Evolutionary conservation across 495 filamentous ascomycete species (phyloP).

Genomic region (Talaromyces thailandensis): DNA sequence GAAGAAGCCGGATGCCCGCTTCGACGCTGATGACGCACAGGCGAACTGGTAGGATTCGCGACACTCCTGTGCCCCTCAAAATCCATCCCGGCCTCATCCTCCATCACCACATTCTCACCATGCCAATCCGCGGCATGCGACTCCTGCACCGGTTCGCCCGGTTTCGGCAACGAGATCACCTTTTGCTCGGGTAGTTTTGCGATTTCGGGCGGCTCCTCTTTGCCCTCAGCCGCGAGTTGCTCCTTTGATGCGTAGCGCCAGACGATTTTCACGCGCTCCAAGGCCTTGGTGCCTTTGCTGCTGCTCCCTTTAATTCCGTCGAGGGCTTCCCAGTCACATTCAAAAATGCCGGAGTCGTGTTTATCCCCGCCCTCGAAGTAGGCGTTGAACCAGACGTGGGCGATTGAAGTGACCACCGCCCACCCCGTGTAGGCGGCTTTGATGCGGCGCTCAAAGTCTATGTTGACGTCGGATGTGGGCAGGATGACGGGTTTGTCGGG

Average conservation of each 20-base stretch:
- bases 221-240: slow-evolving; percentile 12
- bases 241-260: slow-evolving; percentile 50
- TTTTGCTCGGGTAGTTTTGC: slow-evolving; percentile 15
- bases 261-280: slow-evolving; percentile 80
- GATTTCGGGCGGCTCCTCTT: slow-evolving; percentile 11
- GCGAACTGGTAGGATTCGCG: slow-evolving; percentile 1
- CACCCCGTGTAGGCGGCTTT: slow-evolving; percentile 64
- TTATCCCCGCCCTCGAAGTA: slow-evolving; percentile 84
- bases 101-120: slow-evolving; percentile 34
- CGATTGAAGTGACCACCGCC: slow-evolving; percentile 85
- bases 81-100: slow-evolving; percentile 10
- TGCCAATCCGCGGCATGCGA: slow-evolving; percentile 64
- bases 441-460: slow-evolving; percentile 75
- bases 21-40: not conserved
- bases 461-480: slow-evolving; percentile 77
- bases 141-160: slow-evolving; percentile 58
- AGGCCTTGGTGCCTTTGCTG: slow-evolving; percentile 68
- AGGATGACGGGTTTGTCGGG: slow-evolving; percentile 57
- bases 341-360: slow-evolving; percentile 49
- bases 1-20: not conserved
- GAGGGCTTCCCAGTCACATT: slow-evolving; percentile 56
- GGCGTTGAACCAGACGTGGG: slow-evolving; percentile 93
- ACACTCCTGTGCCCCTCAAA: not conserved
- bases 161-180: slow-evolving; percentile 48
- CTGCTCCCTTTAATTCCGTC: slow-evolving; percentile 73